Base-by-base conservation (phyloP, 2,329 filamentous ascomycete species). In the Mollisia scopiformis region DNA sequence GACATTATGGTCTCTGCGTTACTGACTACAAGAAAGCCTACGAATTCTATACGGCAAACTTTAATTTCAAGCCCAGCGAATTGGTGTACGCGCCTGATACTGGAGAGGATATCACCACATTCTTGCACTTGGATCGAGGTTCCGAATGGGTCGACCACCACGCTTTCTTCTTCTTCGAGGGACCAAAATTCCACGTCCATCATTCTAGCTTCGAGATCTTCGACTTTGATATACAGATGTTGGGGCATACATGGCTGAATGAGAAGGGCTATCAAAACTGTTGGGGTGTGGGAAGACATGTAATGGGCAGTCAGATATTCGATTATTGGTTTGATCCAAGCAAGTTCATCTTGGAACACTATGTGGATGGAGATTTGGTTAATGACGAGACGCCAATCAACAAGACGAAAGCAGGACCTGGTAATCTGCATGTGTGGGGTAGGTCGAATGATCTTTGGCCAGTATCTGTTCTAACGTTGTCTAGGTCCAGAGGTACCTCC, bases 271-370 rank as follows among this genome's bases (percentile, higher is more conserved):
- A 89, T 71, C 81, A 80, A 68, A 83, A 80, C 67, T 87, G 87
- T 63, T 92, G 89, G 89, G 89, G 89, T 1, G 84, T 92, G 0
- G 89, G 89, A 0, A 75, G 89, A 55, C 88, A 91, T 76, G 82
- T 90, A 23, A 79, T 91, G 67, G 88, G 88, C 3, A 86, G 82
- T 64, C 88, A 91, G 75, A 85, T 91, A 55, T 92, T 91, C 67
- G 88, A 91, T 69, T 90, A 90, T 72, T 90, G 68, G 68, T 71
- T 84, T 69, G 87, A 90, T 73, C 83, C 84, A 0, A 80, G 78
- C 2, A 78, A 79, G 0, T 87, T 88, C 69, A 88, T 89, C 73
- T 76, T 89, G 69, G 87, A 89, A 75, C 87, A 90, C 73, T 91
- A 91, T 68, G 84, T 87, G 16, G 88, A 91, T 71, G 88, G 88